Evolutionary conservation across 371 early-diverging fungal genomes (phyloP), one percentile per base, ranked within the genome.

Genomic region (Rhizopus sp.): DNA sequence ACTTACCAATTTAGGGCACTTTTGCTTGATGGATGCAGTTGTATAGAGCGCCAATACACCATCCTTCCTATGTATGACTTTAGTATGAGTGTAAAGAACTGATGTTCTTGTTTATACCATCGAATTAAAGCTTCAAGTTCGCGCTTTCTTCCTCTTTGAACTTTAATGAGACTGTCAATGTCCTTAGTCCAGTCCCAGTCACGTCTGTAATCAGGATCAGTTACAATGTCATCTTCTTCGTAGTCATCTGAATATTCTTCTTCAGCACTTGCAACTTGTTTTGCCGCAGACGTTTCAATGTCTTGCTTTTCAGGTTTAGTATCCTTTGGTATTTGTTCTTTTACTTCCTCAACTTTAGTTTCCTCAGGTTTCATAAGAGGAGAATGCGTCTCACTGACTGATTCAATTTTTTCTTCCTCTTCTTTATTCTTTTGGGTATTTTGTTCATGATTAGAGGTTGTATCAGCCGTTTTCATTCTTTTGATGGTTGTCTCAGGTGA

Each of bases 31-130:
- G 7, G 31, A 17, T 8, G 49, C 34, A 3, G 54, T 65, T 30
- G 57, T 23, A 31, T 60, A 53, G 23, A 41, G 35, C 16, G 57
- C 53, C 10, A 56, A 16, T 17, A 55, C 52, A 12, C 53, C 52
- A 10, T 64, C 64, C 16, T 17, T 44, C 63, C 62, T 62, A 39
- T 38, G 29, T 13, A 44, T 23, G n/a, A 4, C 33, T 17, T 35
- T 5, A 39, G 29, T 16, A 17, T n/a, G 3, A 40, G 23, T 23
- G 9, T 30, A 23, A 12, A 5, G 12, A 31, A 13, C 16, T 9
- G 5, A 7, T 30, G 32, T 49, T 49, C 29, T 8, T 16, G 12
- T 0, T 46, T 44, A 23, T 34, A n/a, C 30, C 7, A 0, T 17
- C 45, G 32, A 39, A 47, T 34, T 37, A 47, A 45, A 6, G 13